Conservation (phyloP, 176 grass and related monocot genomes). For the Triticum turgidum region DNA sequence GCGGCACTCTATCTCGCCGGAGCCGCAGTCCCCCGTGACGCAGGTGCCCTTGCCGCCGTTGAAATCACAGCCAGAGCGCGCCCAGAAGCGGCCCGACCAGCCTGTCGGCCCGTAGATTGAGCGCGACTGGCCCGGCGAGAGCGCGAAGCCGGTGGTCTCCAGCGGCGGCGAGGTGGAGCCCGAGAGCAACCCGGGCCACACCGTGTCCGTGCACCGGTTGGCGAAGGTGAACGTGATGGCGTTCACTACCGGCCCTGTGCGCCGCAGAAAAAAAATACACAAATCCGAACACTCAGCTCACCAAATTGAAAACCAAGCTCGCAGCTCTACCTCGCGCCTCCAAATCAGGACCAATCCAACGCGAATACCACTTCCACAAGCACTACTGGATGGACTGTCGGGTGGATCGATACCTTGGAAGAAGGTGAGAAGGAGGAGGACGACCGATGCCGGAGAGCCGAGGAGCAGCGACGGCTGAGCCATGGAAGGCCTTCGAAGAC, state of each 20-base stretch:
- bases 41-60: slow-evolving; percentile 61
- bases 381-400: background rate
- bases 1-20: slow-evolving; percentile 69
- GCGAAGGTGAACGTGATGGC: slow-evolving; percentile 81
- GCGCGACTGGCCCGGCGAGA: slow-evolving; percentile 54
- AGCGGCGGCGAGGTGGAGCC: slow-evolving; percentile 66
- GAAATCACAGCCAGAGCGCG: slow-evolving; percentile 68
- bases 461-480: slow-evolving; percentile 15
- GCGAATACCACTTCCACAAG: background rate
- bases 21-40: slow-evolving; percentile 84
- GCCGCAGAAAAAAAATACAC: background rate
- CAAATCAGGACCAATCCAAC: background rate
- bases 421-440: slow-evolving; percentile 36
- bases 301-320: background rate
- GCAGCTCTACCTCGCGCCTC: background rate
- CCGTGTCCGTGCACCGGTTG: slow-evolving; percentile 69
- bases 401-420: slow-evolving; percentile 33
- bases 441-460: slow-evolving; percentile 23
- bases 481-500: background rate
- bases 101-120: slow-evolving; percentile 51
- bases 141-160: slow-evolving; percentile 71
- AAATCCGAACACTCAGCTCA: slow-evolving; percentile 15
- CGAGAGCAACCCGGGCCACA: slow-evolving; percentile 87
- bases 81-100: slow-evolving; percentile 96
- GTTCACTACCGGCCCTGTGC: slow-evolving; percentile 37